These are phyloP conservation scores for Penicillium odoratum DNA, from an alignment of 495 filamentous ascomycete species.

Conservation along the genomic window DNA sequence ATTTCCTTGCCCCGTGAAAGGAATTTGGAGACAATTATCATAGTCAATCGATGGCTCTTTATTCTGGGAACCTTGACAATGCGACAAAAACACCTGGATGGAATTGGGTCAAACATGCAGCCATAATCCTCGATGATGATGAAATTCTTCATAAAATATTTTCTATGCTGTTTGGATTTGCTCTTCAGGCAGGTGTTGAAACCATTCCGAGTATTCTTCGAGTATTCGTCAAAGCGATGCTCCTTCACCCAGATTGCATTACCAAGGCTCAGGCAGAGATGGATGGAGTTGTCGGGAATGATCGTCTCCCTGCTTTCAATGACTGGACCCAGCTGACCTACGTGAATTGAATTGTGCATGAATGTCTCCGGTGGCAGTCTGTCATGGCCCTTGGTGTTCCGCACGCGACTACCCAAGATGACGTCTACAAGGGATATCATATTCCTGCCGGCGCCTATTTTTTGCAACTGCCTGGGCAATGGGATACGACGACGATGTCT, in stretches of 20 bases:
- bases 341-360: background rate
- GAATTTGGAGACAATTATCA: no score
- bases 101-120: no score
- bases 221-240: slow-evolving; percentile 40
- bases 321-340: background rate
- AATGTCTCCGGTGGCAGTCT: background rate
- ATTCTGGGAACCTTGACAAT: no score
- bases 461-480: no score
- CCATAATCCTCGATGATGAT: no score
- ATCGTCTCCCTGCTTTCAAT: background rate
- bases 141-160: no score
- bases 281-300: background rate
- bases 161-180: no score
- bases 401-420: background rate
- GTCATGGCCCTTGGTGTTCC: background rate
- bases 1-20: no score
- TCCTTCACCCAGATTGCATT: background rate
- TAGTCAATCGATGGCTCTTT: no score
- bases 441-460: background rate
- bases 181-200: slow-evolving; percentile 38
- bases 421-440: background rate
- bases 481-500: no score
- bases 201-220: slow-evolving; percentile 42
- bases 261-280: background rate
- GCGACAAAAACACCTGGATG: no score